Conservation (phyloP, 176 grass and related monocot species). For the Oryza brachyantha region DNA sequence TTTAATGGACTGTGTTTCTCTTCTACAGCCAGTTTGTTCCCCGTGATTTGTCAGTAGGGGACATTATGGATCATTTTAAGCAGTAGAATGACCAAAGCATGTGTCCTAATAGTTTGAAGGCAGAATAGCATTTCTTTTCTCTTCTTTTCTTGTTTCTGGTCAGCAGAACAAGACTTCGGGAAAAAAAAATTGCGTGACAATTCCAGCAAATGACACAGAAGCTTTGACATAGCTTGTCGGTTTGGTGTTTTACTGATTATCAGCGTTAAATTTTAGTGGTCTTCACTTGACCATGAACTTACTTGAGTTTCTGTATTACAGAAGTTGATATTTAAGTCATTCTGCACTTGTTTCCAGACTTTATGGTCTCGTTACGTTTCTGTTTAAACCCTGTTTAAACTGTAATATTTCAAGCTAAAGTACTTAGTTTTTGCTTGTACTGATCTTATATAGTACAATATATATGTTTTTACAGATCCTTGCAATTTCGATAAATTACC, state of each 20-base stretch:
- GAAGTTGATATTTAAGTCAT: neutral
- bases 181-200: constrained; percentile 41
- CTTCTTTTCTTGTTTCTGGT: constrained; percentile 33
- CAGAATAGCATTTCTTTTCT: constrained; percentile 38
- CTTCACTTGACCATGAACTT: neutral
- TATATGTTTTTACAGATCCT: neutral
- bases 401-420: neutral
- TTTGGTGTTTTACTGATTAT: constrained; percentile 18
- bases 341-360: neutral
- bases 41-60: constrained; percentile 11
- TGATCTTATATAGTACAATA: neutral
- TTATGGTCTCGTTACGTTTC: neutral
- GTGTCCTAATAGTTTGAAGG: constrained; percentile 42
- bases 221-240: constrained; percentile 45
- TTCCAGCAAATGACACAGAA: constrained; percentile 50
- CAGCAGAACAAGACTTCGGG: constrained; percentile 37
- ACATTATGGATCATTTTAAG: constrained; percentile 25
- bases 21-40: constrained; percentile 8
- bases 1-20: constrained; percentile 19
- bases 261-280: constrained; percentile 9
- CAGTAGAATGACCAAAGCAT: constrained; percentile 43
- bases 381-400: neutral
- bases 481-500: neutral
- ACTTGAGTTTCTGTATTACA: constrained; percentile 23
- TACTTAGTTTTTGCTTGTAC: neutral